A percentile compares a stretch with the other conserved stretches of the same genome.
Evolutionary conservation across 768 basidiomycete genomes (phyloP).

Genomic region (Tylopilus cervinicoccineus): DNA sequence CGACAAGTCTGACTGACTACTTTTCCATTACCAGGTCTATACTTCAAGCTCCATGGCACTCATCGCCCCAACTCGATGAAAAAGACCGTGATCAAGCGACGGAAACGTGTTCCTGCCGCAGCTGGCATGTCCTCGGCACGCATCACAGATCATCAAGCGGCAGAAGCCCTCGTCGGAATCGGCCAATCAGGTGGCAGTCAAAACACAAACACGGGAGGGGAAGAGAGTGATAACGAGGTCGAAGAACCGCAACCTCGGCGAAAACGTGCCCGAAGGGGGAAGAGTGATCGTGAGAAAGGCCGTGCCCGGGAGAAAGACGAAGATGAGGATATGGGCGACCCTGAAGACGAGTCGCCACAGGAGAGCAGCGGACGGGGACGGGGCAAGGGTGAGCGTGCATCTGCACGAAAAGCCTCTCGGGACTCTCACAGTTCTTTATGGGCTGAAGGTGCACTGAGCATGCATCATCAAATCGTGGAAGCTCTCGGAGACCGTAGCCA

Average conservation of each 20-base stretch:
- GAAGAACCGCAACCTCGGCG: constrained; percentile 51
- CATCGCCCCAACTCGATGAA: constrained; percentile 99
- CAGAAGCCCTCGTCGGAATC: constrained; percentile 83
- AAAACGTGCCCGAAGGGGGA: constrained; percentile 49
- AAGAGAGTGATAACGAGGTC: constrained; percentile 39
- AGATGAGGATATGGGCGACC: constrained; percentile 49
- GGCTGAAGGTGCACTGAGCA: constrained; percentile 33
- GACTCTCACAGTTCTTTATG: constrained; percentile 33
- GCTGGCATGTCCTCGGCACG: constrained; percentile 42
- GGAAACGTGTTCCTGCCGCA: constrained; percentile 95
- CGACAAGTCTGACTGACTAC: constrained; percentile 11
- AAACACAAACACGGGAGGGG: constrained; percentile 34
- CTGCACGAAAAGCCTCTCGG: constrained; percentile 33
- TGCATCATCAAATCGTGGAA: constrained; percentile 34
- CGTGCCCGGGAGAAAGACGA: constrained; percentile 38
- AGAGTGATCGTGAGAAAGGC: constrained; percentile 36
- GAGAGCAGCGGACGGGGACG: constrained; percentile 29
- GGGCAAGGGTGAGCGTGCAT: constrained; percentile 37
- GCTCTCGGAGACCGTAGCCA: constrained; percentile 33
- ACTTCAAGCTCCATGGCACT: constrained; percentile 97
- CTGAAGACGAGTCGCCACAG: constrained; percentile 30
- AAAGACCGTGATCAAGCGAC: constrained; percentile 96
- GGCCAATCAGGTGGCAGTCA: constrained; percentile 47
- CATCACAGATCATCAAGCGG: constrained; percentile 83
- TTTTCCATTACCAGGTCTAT: constrained; percentile 62